Conservation (phyloP, 331 rosid genomes). For the Acacia pycnantha region DNA sequence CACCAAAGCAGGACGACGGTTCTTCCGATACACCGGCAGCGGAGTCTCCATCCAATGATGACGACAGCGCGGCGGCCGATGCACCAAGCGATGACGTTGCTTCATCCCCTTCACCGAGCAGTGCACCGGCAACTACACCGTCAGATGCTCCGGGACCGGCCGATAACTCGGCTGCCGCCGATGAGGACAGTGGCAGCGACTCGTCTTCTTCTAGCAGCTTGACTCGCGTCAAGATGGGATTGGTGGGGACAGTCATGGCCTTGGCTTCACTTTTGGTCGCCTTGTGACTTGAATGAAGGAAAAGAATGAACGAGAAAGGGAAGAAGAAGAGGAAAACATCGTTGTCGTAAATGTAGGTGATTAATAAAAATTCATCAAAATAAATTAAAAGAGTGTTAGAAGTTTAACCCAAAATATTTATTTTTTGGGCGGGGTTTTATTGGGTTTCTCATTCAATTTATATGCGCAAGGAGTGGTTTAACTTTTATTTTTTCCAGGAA, state of each 20-base stretch:
- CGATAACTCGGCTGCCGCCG: background rate
- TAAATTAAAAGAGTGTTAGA: background rate
- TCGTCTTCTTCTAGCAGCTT: background rate
- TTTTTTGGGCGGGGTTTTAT: background rate
- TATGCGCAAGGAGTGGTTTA: background rate
- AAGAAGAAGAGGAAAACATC: background rate
- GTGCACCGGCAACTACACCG: background rate
- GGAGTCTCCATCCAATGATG: background rate
- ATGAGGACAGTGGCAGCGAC: background rate
- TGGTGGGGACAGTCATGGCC: constrained; percentile 28
- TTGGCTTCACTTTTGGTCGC: constrained; percentile 28
- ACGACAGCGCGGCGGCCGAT: background rate
- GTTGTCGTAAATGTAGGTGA: background rate
- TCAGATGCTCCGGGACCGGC: constrained; percentile 13
- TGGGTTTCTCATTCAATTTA: background rate
- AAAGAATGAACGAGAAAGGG: background rate
- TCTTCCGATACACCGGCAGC: background rate
- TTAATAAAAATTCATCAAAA: background rate
- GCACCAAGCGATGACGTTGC: background rate
- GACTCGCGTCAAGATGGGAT: constrained; percentile 12
- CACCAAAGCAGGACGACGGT: background rate
- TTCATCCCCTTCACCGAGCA: background rate
- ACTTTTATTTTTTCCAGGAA: background rate
- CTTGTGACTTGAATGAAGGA: background rate
- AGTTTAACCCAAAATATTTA: background rate